Conservation (phyloP, 2,329 filamentous ascomycete genomes). For the Cercospora nicotianae region DNA sequence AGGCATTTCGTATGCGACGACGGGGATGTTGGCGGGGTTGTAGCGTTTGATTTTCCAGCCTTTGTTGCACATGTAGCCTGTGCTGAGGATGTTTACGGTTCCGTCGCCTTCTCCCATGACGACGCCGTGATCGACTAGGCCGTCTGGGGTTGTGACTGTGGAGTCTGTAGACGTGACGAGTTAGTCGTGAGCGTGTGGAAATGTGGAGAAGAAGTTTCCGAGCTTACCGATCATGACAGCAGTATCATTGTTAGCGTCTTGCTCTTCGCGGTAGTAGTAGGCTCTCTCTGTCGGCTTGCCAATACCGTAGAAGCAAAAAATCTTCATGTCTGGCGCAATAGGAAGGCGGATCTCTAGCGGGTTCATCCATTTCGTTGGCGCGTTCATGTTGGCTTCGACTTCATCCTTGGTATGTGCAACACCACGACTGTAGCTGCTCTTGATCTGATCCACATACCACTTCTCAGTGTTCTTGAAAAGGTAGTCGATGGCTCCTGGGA, state of each 20-base stretch:
- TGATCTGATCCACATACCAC: slow-evolving; percentile 79
- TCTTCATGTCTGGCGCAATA: slow-evolving; percentile 82
- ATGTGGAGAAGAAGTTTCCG: not conserved
- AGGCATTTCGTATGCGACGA: slow-evolving; percentile 92
- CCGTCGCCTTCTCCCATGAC: slow-evolving; percentile 94
- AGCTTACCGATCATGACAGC: slow-evolving; percentile 49
- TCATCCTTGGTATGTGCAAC: slow-evolving; percentile 76
- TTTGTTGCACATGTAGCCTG: slow-evolving; percentile 94
- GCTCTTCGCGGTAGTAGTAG: slow-evolving; percentile 83
- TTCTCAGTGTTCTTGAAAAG: slow-evolving; percentile 74
- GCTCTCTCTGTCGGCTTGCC: slow-evolving; percentile 90
- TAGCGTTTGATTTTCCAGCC: slow-evolving; percentile 94
- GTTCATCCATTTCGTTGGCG: slow-evolving; percentile 83
- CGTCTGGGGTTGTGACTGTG: slow-evolving; percentile 65
- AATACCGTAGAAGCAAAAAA: slow-evolving; percentile 96
- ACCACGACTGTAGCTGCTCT: slow-evolving; percentile 79
- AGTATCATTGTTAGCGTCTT: slow-evolving; percentile 59
- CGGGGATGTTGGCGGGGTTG: slow-evolving; percentile 78
- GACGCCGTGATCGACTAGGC: slow-evolving; percentile 76
- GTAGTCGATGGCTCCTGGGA: slow-evolving; percentile 73
- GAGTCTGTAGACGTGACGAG: slow-evolving; percentile 52
- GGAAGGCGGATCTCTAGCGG: slow-evolving; percentile 87
- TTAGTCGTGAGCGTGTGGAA: not conserved
- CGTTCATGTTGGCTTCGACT: slow-evolving; percentile 64
- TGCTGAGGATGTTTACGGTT: slow-evolving; percentile 87